A percentile compares a stretch with the other conserved stretches of the same genome.
Evolutionary conservation across 1,284 basidiomycete species (phyloP).

Genomic region (Trichosporon coremiiforme): DNA sequence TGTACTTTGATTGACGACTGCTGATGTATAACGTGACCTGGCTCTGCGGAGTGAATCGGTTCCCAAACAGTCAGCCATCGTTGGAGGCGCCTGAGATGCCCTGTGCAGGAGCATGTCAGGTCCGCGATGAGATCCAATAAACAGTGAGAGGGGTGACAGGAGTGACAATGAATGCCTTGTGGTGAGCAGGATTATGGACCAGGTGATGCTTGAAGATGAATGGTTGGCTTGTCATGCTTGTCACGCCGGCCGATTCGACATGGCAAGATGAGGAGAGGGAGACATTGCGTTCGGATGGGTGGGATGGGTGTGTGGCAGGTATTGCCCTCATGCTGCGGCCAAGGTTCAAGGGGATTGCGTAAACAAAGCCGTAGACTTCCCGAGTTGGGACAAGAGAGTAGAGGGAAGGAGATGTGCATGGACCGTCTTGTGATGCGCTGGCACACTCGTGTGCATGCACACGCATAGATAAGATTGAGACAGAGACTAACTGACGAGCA

Average conservation of each 20-base stretch:
- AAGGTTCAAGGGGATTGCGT: background rate
- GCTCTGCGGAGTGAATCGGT: background rate
- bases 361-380: background rate
- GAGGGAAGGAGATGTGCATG: background rate
- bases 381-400: no score
- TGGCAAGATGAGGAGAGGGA: background rate
- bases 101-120: background rate
- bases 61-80: background rate
- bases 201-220: background rate
- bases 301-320: no score
- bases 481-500: background rate
- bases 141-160: background rate
- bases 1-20: constrained; percentile 6
- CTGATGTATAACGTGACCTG: constrained; percentile 1
- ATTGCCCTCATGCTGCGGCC: background rate
- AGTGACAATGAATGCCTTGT: background rate
- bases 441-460: background rate
- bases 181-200: background rate
- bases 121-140: constrained; percentile 5
- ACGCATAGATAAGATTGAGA: background rate
- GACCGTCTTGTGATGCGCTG: background rate
- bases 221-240: background rate
- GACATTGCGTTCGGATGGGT: no score
- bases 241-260: background rate
- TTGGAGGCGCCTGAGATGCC: background rate